A percentile compares a stretch with the other conserved stretches of the same genome.
phyloP scores from a whole-genome alignment of 805 yeast species.

The Yamadazyma sp. region DNA sequence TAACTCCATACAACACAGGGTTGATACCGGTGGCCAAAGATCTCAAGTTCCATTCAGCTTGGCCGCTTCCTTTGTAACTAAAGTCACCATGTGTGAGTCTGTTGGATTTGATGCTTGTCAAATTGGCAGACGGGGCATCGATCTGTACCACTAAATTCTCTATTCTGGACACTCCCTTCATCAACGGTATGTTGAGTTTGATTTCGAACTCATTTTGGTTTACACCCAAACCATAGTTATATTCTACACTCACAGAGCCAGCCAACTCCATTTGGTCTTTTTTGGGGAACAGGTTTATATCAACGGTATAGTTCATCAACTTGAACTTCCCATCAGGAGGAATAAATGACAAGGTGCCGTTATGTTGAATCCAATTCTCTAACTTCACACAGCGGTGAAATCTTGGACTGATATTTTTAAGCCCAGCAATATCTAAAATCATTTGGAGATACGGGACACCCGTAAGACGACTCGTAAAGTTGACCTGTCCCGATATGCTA shows the following conservation, averaged over 20 bases:
- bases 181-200: slow-evolving; percentile 43
- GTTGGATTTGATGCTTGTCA: slow-evolving; percentile 49
- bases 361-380: slow-evolving; percentile 47
- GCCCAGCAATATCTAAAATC: slow-evolving; percentile 45
- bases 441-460: slow-evolving; percentile 76
- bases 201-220: slow-evolving; percentile 63
- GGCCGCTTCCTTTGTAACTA: slow-evolving; percentile 49
- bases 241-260: slow-evolving; percentile 53
- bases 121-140: slow-evolving; percentile 13
- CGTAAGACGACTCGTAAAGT: slow-evolving; percentile 66
- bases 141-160: slow-evolving; percentile 34
- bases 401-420: slow-evolving; percentile 50
- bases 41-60: slow-evolving; percentile 67
- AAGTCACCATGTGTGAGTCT: slow-evolving; percentile 80
- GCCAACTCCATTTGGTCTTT: slow-evolving; percentile 23
- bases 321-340: slow-evolving; percentile 86
- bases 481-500: slow-evolving; percentile 59
- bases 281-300: slow-evolving; percentile 33
- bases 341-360: slow-evolving; percentile 59
- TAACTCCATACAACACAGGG: slow-evolving; percentile 65
- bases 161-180: slow-evolving; percentile 30
- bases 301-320: slow-evolving; percentile 63
- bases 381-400: slow-evolving; percentile 71
- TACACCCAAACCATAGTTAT: slow-evolving; percentile 52
- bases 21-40: slow-evolving; percentile 59